Evolutionary conservation across 345 rosid species (phyloP).

Genomic region (Psidium guajava): DNA sequence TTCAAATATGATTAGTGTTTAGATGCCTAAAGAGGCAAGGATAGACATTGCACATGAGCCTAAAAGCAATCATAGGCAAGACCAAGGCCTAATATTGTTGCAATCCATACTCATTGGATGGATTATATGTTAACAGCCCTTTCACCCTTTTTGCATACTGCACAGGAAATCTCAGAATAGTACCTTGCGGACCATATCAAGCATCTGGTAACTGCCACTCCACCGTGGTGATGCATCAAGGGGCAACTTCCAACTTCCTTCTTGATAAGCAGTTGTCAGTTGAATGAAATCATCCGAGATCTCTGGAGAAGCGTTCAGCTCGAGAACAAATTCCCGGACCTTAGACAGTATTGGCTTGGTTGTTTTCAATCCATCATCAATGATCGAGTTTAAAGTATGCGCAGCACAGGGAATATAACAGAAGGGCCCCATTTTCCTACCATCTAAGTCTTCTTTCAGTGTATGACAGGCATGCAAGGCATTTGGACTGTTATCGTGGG

Average conservation of each 20-base stretch:
- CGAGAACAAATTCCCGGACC: conserved; percentile 66
- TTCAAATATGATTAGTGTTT: neutral
- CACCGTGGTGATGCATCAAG: conserved; percentile 72
- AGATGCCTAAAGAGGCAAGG: neutral
- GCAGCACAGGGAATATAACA: conserved; percentile 92
- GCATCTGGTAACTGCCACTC: conserved; percentile 93
- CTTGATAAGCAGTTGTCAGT: conserved; percentile 53
- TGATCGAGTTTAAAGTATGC: conserved; percentile 56
- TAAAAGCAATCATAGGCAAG: neutral
- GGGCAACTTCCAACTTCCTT: conserved; percentile 88
- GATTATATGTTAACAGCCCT: neutral
- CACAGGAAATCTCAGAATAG: neutral
- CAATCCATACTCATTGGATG: neutral
- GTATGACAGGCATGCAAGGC: conserved; percentile 75
- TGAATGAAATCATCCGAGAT: conserved; percentile 59
- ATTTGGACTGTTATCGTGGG: conserved; percentile 80
- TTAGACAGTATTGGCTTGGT: conserved; percentile 63
- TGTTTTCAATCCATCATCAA: conserved; percentile 71
- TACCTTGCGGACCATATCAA: conserved; percentile 74
- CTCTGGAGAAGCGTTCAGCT: conserved; percentile 56
- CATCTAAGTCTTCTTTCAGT: conserved; percentile 64
- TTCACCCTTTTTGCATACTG: neutral
- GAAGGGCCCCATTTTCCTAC: conserved; percentile 64
- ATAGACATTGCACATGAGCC: neutral
- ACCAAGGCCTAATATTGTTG: neutral